phyloP scores from a whole-genome alignment of 2,329 filamentous ascomycete genomes.

The Metarhizium humberi region DNA sequence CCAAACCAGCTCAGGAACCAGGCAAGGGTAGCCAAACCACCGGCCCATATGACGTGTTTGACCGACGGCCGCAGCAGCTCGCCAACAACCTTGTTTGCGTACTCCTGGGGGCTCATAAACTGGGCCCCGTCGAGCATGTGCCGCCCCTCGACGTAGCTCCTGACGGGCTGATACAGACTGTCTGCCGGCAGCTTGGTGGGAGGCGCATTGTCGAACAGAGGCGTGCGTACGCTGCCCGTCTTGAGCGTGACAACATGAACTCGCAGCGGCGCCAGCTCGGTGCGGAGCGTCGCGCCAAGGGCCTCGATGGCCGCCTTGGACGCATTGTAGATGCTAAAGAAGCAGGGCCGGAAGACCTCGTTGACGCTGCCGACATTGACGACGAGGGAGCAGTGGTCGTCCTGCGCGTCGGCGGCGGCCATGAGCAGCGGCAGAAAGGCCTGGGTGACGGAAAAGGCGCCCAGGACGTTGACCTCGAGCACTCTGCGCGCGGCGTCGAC shows the following conservation, averaged over 20 bases:
- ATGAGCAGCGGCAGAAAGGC: conserved; percentile 19
- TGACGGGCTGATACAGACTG: too few species aligned
- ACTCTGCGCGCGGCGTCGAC: conserved; percentile 13
- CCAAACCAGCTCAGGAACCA: too few species aligned
- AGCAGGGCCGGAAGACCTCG: conserved; percentile 15
- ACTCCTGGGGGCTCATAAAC: too few species aligned
- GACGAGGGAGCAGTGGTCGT: too few species aligned
- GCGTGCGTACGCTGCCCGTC: neutral
- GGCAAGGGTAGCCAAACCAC: too few species aligned
- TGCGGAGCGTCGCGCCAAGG: conserved; percentile 14
- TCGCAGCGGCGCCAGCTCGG: conserved; percentile 17
- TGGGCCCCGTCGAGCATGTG: too few species aligned
- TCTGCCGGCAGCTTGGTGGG: too few species aligned
- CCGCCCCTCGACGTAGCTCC: too few species aligned
- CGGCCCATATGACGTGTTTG: too few species aligned
- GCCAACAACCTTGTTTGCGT: too few species aligned
- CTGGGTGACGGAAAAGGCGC: conserved; percentile 17
- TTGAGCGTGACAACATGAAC: conserved; percentile 13
- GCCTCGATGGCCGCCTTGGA: conserved; percentile 8
- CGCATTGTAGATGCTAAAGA: conserved; percentile 6
- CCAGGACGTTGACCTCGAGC: conserved; percentile 22
- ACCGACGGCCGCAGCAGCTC: too few species aligned
- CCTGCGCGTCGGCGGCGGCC: conserved; percentile 7
- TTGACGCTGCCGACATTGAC: conserved; percentile 20
- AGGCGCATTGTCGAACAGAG: too few species aligned